Base-by-base conservation (phyloP, 1,139 yeast species). In the Pichia sorboxylosa region DNA sequence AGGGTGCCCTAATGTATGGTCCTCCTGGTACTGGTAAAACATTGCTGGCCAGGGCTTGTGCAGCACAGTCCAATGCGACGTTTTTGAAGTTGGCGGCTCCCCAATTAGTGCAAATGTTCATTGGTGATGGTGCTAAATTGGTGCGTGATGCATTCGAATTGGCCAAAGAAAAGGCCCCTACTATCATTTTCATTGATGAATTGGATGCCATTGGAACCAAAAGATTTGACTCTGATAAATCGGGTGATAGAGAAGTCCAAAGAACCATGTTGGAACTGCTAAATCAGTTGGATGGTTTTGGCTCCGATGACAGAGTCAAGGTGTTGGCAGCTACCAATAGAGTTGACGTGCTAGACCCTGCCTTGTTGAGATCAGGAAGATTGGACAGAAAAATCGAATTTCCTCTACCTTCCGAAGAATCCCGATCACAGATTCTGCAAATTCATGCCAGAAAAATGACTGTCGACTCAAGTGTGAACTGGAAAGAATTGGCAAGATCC, bases 21-120 rank as follows among this genome's bases (percentile, higher is more conserved):
- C 98, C 99, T 13, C 99, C 99, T 32, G 99, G 99, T 52, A 90
- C 99, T 2, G 99, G 99, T 57, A 90, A 90, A 60, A 90, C 98
- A 1, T 66, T 90, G 42, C 67, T 90, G 45, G 99, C 99, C 5
- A 73, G 98, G 55, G 98, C 98, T 2, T 90, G 98, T 71, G 99
- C 99, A 11, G 98, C 98, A 5, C 97, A 90, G 58, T 82, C 95
- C 0, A 93, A 92, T 40, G 98, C 98, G n/a, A 90, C 98, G 0
- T 90, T 90, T 55, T 66, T 90, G 52, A 90, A 90, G 54, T 67
- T 92, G 42, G 97, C 98, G 1, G 99, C 97, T 31, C 98, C 99
- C 14, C 98, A 92, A 58, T 72, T 90, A 47, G 98, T 90, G 29
- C 98, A 92, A 57, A 90, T 90, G 98, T 92, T 87, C 52, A 92